Conservation (phyloP, 2,329 filamentous ascomycete species). For the Gliomastix tumulicola region DNA sequence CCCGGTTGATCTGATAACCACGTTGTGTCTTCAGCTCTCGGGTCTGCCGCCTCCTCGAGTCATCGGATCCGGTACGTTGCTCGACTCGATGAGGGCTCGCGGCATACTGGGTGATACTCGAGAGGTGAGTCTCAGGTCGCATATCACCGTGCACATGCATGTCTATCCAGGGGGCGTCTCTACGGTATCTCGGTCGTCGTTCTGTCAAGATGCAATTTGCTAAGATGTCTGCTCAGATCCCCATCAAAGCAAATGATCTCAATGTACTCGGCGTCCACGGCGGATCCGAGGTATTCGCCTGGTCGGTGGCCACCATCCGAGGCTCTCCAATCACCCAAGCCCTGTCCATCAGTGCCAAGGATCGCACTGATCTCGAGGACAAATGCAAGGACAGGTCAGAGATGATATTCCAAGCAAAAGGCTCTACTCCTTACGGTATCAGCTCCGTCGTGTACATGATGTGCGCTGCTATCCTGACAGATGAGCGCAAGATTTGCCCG, state of each 20-base stretch:
- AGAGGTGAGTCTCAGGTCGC: slow-evolving; percentile 1
- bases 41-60: slow-evolving; percentile 40
- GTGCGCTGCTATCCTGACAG: slow-evolving; percentile 41
- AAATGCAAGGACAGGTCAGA: slow-evolving; percentile 37
- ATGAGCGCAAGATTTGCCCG: slow-evolving; percentile 35
- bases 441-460: slow-evolving; percentile 38
- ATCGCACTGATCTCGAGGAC: slow-evolving; percentile 25
- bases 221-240: too few species aligned
- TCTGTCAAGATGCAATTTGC: too few species aligned
- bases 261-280: slow-evolving; percentile 14
- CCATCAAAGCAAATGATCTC: slow-evolving; percentile 9
- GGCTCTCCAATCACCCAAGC: slow-evolving; percentile 8
- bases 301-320: slow-evolving; percentile 13
- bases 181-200: too few species aligned
- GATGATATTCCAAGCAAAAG: slow-evolving; percentile 40
- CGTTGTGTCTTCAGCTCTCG: slow-evolving; percentile 37
- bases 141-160: too few species aligned
- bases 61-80: slow-evolving; percentile 43
- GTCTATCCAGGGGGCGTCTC: too few species aligned
- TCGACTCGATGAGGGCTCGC: slow-evolving; percentile 42
- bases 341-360: slow-evolving; percentile 5
- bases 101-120: slow-evolving; percentile 27
- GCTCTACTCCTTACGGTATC: slow-evolving; percentile 41
- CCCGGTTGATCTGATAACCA: slow-evolving; percentile 47
- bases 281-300: slow-evolving; percentile 11